Evolutionary conservation across 1,139 yeast genomes (phyloP).

Genomic region (Candida pseudoviswanathii): DNA sequence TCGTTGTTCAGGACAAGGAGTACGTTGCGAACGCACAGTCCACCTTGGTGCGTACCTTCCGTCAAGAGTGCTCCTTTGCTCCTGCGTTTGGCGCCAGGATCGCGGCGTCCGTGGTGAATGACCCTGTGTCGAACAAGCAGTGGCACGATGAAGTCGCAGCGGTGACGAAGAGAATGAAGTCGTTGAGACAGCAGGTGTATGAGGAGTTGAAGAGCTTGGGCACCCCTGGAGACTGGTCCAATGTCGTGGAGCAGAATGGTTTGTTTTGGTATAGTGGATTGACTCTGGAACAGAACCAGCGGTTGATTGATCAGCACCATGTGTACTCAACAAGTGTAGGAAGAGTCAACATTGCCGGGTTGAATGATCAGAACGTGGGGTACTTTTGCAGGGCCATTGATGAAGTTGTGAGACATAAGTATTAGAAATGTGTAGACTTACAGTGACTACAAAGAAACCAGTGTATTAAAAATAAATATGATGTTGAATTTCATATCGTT

Average conservation of each 20-base stretch:
- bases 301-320: constrained; percentile 35
- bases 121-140: constrained; percentile 25
- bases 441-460: too few relatives aligned
- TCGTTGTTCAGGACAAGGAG: constrained; percentile 28
- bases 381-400: constrained; percentile 39
- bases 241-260: constrained; percentile 39
- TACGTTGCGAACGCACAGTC: constrained; percentile 25
- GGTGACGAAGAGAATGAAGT: constrained; percentile 32
- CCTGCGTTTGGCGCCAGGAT: constrained; percentile 51
- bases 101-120: constrained; percentile 30
- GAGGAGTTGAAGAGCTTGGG: constrained; percentile 30
- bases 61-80: constrained; percentile 46
- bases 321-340: constrained; percentile 41
- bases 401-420: constrained; percentile 33
- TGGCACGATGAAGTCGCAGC: constrained; percentile 40
- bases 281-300: constrained; percentile 31
- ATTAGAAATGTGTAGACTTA: background rate
- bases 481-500: too few relatives aligned
- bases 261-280: constrained; percentile 50
- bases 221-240: constrained; percentile 49
- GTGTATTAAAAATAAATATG: too few relatives aligned
- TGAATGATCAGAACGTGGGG: constrained; percentile 38
- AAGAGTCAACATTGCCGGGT: constrained; percentile 48
- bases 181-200: constrained; percentile 29
- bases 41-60: constrained; percentile 32